Evolutionary conservation across 1,284 basidiomycete species (phyloP).

Genomic region (Malassezia obtusa): DNA sequence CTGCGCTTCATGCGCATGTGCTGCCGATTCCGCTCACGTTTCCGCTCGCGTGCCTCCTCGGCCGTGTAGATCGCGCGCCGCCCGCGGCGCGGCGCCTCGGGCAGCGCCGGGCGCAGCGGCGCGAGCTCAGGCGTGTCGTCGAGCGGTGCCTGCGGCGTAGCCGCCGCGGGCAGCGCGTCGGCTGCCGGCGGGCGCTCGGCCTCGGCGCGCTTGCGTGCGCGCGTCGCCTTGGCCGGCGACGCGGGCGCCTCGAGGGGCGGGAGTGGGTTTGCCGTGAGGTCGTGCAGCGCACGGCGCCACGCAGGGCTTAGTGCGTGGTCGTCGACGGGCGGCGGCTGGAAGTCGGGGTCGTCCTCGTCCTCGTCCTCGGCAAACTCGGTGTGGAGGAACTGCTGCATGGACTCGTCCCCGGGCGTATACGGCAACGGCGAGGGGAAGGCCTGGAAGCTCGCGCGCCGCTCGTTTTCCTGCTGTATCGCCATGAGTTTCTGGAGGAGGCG

Average conservation of each 20-base stretch:
- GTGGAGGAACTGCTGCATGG: constrained; percentile 19
- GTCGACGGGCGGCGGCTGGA: constrained; percentile 26
- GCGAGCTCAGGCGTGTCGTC: neutral
- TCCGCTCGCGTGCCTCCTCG: constrained; percentile 14
- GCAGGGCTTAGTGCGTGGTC: constrained; percentile 28
- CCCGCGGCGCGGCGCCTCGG: constrained; percentile 1
- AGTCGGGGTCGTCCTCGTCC: constrained; percentile 36
- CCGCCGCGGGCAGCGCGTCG: neutral
- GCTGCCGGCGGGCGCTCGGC: neutral
- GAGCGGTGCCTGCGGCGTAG: neutral
- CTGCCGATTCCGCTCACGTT: constrained; percentile 13
- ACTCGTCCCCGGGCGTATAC: neutral
- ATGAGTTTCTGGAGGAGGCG: constrained; percentile 29
- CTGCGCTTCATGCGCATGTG: constrained; percentile 16
- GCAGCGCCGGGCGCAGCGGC: neutral
- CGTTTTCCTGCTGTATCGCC: constrained; percentile 21
- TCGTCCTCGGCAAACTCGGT: constrained; percentile 31
- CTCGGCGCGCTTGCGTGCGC: neutral
- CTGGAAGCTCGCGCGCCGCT: neutral
- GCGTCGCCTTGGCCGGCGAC: neutral
- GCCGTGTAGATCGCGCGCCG: constrained; percentile 11
- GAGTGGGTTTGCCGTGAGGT: constrained; percentile 1
- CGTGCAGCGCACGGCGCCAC: constrained; percentile 31
- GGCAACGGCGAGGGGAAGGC: neutral
- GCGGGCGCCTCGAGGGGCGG: neutral